These are phyloP conservation scores for Lasiodiplodia theobromae DNA, from an alignment of 2,329 filamentous ascomycete species.

Conservation along the genomic window DNA sequence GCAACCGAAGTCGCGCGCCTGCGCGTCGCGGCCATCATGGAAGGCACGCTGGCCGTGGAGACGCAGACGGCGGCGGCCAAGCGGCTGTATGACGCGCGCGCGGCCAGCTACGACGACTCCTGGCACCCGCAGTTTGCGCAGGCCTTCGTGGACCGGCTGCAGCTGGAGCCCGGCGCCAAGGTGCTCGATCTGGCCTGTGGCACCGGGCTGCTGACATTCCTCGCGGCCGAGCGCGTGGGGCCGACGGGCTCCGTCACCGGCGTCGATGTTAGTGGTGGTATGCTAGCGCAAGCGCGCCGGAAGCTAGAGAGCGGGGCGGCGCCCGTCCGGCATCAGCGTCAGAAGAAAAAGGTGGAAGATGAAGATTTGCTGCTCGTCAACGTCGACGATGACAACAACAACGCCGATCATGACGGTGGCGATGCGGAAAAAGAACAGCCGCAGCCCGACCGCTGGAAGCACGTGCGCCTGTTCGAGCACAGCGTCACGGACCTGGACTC, in stretches of 20 bases:
- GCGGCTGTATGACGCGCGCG: conserved; percentile 46
- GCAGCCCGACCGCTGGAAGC: conserved; percentile 37
- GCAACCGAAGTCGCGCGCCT: conserved; percentile 7
- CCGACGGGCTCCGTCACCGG: conserved; percentile 48
- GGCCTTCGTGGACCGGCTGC: conserved; percentile 45
- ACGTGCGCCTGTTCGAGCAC: conserved; percentile 46
- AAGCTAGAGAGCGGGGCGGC: conserved; percentile 14
- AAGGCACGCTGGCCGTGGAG: neutral
- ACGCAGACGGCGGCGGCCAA: conserved; percentile 35
- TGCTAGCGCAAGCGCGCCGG: conserved; percentile 36
- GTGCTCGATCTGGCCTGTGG: conserved; percentile 57
- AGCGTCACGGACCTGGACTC: conserved; percentile 47
- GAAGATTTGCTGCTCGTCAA: conserved; percentile 32
- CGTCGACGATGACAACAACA: neutral
- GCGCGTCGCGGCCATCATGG: conserved; percentile 20
- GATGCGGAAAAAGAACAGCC: conserved; percentile 24
- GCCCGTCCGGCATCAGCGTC: neutral
- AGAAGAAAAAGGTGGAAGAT: neutral
- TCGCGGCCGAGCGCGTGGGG: conserved; percentile 49
- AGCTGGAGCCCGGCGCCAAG: conserved; percentile 45
- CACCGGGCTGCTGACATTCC: conserved; percentile 53
- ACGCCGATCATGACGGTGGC: conserved; percentile 30
- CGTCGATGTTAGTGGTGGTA: conserved; percentile 48
- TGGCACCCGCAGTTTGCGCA: conserved; percentile 51
- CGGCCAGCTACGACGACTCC: conserved; percentile 49